Conservation (phyloP, 192 early-diverging fungal genomes). For the Mortierella antarctica region DNA sequence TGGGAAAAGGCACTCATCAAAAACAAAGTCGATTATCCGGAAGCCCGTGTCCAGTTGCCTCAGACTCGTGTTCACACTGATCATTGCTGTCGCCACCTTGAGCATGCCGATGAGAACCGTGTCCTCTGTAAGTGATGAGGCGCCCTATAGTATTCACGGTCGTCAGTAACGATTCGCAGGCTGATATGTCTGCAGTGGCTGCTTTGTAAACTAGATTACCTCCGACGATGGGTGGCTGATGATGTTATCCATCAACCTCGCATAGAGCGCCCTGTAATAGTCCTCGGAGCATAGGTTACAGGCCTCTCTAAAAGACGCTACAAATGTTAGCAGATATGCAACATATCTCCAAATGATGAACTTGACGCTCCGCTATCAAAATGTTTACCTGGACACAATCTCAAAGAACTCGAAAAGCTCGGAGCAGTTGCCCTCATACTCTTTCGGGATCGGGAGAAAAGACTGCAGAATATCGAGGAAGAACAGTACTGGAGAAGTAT, state of each 20-base stretch:
- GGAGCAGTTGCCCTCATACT: conserved; percentile 45
- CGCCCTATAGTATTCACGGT: not conserved
- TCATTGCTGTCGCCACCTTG: conserved; percentile 48
- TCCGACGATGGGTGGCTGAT: conserved; percentile 29
- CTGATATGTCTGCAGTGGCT: not conserved
- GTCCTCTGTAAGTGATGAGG: conserved; percentile 37
- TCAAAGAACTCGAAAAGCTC: conserved; percentile 49
- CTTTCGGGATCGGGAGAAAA: conserved; percentile 38
- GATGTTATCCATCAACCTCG: conserved; percentile 32
- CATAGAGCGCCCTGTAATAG: conserved; percentile 19
- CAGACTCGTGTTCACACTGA: conserved; percentile 30
- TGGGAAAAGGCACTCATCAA: conserved; percentile 57
- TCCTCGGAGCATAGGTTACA: conserved; percentile 22
- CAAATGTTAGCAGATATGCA: not conserved
- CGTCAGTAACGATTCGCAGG: not conserved
- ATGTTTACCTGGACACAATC: conserved; percentile 29
- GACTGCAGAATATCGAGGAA: conserved; percentile 48
- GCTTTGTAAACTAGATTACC: conserved; percentile 8
- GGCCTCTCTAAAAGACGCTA: conserved; percentile 19
- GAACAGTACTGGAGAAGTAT: conserved; percentile 32
- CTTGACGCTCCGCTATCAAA: not conserved
- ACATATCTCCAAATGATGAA: not conserved
- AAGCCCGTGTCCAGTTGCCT: conserved; percentile 28
- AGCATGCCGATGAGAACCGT: conserved; percentile 57
- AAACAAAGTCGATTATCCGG: conserved; percentile 41